Base-by-base conservation (phyloP, 2,329 filamentous ascomycete species). In the Aspergillus quadricinctus region DNA sequence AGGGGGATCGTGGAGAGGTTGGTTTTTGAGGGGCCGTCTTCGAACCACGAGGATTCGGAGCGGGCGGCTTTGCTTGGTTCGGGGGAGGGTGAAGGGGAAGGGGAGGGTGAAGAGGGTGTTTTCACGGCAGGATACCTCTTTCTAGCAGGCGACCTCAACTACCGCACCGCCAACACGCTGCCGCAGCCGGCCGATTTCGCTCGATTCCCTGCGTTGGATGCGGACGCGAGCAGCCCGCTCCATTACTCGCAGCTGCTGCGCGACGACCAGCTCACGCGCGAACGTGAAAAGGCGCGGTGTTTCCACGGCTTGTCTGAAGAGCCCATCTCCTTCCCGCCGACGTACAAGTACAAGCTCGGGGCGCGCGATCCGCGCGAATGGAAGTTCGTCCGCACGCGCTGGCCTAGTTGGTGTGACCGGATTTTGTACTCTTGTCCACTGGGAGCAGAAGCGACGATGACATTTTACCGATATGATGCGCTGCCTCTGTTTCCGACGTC, bases 341-440 rank as follows among this genome's bases (percentile, higher is more conserved):
- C 94, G 0, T 99, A 99, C 80, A 99, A 99, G 74, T 95, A 94
- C 71, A 80, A 81, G 1, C 66, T 75, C 29, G 70, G 72, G 7
- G 75, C 78, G 14, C 75, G 73, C 14, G 60, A 64, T 48, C 65
- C 62, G 45, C 73, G 81, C 3, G 75, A 78, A 10, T 93, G 88
- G 87, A 75, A 79, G 31, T 97, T 92, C 83, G 89, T 92, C 7
- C 78, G 80, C 56, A 89, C 95, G 70, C 86, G 94, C 48, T 95
- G 90, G 81, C 92, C 94, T 1, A 87, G 88, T 67, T 97, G 93
- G 94, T 96, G 92, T 66, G 94, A 97, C 73, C 85, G 94, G 3
- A 87, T 97, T 21, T 78, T 97, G 21, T 97, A 23, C 23, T 23
- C 23, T 23, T 23, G 2, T 23, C 84, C 82, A 21, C 72, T 72